Evolutionary conservation across 768 basidiomycete species (phyloP).

Genomic region (Mycena vulgaris): DNA sequence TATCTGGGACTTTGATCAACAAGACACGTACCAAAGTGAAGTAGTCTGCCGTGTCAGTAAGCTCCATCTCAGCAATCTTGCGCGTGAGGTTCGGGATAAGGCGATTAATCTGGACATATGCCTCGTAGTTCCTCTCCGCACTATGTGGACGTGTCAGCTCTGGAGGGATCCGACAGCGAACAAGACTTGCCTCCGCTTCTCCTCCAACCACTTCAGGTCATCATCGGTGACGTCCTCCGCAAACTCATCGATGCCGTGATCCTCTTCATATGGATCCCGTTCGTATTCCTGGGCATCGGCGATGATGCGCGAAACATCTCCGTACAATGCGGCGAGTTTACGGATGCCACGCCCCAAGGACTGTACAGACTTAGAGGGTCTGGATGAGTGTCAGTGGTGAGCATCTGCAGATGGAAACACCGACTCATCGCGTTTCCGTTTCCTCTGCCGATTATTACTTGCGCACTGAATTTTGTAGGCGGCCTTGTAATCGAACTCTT

Average conservation of each 20-base stretch:
- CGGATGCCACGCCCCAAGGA: too few species aligned
- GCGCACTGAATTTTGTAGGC: not conserved
- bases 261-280: constrained; percentile 10
- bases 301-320: constrained; percentile 13
- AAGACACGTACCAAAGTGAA: not conserved
- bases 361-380: not conserved
- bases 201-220: not conserved
- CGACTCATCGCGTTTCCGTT: not conserved
- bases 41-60: not conserved
- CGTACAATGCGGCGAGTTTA: constrained; percentile 17
- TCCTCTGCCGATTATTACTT: not conserved
- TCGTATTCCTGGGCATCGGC: constrained; percentile 2
- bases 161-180: too few species aligned
- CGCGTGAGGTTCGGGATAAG: not conserved
- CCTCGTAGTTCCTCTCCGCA: constrained; percentile 12
- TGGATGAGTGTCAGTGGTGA: not conserved
- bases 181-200: constrained; percentile 21
- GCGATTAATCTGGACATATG: constrained; percentile 1
- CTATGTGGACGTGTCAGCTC: not conserved
- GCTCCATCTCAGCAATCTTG: not conserved
- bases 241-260: not conserved
- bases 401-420: not conserved
- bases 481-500: not conserved
- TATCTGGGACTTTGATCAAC: not conserved
- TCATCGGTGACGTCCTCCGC: not conserved